Conservation (phyloP, 495 filamentous ascomycete species). For the Saxophila tyrrhenica region DNA sequence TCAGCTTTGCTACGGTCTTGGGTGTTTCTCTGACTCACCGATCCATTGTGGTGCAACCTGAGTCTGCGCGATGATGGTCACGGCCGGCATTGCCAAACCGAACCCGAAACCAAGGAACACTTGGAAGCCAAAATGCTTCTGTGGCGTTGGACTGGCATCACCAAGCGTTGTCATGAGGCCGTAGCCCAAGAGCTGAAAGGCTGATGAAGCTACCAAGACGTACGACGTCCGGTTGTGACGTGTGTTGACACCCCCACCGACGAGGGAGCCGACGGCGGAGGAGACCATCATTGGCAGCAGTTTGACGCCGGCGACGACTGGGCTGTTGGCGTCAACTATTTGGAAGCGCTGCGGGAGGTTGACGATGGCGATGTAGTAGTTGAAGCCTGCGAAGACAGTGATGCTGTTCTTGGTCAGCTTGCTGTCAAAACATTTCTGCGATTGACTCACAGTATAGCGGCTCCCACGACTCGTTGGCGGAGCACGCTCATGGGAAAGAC, state of each 20-base stretch:
- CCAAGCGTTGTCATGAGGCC: slow-evolving; percentile 1
- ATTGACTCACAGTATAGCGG: not conserved
- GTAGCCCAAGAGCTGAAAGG: slow-evolving; percentile 2
- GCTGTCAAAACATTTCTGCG: not conserved
- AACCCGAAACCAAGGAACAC: not conserved
- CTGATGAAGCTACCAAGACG: slow-evolving; percentile 1
- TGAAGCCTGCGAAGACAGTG: slow-evolving; percentile 8
- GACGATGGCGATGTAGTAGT: slow-evolving; percentile 7
- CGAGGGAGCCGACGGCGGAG: slow-evolving; percentile 7
- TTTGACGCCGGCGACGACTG: slow-evolving; percentile 6
- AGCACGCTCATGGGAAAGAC: not conserved
- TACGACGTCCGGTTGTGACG: slow-evolving; percentile 1
- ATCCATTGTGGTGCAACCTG: not conserved
- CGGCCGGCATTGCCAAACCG: not conserved
- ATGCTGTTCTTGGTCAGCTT: slow-evolving; percentile 1
- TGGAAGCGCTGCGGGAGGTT: slow-evolving; percentile 11
- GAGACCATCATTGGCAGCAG: slow-evolving; percentile 7
- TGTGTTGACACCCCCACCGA: slow-evolving; percentile 1
- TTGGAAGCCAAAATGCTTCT: not conserved
- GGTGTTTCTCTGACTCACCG: not conserved
- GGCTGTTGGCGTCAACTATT: slow-evolving; percentile 6
- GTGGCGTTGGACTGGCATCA: not conserved
- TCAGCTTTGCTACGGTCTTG: not conserved
- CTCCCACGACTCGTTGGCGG: not conserved
- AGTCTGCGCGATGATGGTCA: not conserved